A percentile compares a stretch with the other conserved stretches of the same genome.
These are phyloP conservation scores for Phaffia rhodozyma DNA, from an alignment of 1,284 basidiomycete species.

Conservation along the genomic window DNA sequence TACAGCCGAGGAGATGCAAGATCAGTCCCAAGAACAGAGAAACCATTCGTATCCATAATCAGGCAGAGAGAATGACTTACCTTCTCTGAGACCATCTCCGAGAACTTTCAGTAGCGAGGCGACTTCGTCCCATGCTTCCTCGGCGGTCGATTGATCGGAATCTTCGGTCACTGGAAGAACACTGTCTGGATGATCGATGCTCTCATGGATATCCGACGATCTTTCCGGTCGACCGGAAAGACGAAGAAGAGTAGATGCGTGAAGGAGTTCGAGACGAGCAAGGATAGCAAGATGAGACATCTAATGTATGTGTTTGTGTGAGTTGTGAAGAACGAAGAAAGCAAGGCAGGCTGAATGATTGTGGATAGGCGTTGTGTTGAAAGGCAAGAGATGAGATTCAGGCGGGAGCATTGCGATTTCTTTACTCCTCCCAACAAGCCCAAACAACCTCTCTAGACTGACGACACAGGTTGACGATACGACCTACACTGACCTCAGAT, in stretches of 20 bases:
- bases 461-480: too few relatives aligned
- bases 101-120: neutral
- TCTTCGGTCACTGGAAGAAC: neutral
- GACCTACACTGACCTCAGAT: too few relatives aligned
- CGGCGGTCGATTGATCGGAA: neutral
- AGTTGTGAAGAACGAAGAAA: too few relatives aligned
- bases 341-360: too few relatives aligned
- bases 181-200: slow-evolving; percentile 1
- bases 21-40: neutral
- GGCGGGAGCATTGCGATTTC: too few relatives aligned
- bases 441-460: too few relatives aligned
- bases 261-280: slow-evolving; percentile 16
- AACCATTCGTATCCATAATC: too few relatives aligned
- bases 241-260: slow-evolving; percentile 1
- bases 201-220: neutral
- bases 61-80: neutral
- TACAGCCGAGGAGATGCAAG: neutral
- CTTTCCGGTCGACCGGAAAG: neutral
- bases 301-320: too few relatives aligned
- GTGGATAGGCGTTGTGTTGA: too few relatives aligned
- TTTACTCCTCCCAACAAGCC: too few relatives aligned
- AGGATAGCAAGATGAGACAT: slow-evolving; percentile 20
- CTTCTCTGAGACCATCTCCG: slow-evolving; percentile 14
- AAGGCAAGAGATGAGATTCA: too few relatives aligned
- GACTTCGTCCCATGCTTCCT: slow-evolving; percentile 12